Conservation (phyloP, 352 stramenopile genomes). For the Globisporangium recalcitrans region DNA sequence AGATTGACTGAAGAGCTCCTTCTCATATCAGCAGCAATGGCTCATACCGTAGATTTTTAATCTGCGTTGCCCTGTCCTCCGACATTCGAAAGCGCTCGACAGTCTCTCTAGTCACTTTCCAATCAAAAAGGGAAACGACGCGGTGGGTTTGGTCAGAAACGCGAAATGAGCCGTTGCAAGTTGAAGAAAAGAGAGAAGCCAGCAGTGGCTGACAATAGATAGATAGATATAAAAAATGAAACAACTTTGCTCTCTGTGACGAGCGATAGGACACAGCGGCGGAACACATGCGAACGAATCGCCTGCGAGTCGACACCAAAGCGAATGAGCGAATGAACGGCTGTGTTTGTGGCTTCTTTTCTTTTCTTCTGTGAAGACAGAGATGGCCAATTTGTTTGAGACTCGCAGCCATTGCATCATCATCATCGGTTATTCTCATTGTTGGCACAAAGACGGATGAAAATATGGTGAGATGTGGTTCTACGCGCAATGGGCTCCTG, state of each 20-base stretch:
- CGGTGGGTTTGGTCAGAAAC: not conserved
- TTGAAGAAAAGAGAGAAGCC: conserved; percentile 1
- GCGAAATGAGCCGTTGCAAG: conserved; percentile 1
- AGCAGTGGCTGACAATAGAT: not conserved
- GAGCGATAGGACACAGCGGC: no score
- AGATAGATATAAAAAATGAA: not conserved
- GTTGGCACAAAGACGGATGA: no score
- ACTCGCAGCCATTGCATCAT: no score
- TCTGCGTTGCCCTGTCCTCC: not conserved
- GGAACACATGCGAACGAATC: not conserved
- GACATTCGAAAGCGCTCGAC: not conserved
- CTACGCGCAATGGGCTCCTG: no score
- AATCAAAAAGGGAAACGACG: not conserved
- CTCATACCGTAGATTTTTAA: not conserved
- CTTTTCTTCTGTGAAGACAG: no score
- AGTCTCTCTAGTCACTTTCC: not conserved
- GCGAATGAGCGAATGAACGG: not conserved
- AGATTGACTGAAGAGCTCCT: no score
- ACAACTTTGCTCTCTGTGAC: conserved; percentile 4
- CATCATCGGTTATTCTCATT: no score
- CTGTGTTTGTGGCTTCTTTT: not conserved
- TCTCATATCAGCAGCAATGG: no score
- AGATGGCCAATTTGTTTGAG: no score
- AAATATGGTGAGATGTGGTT: no score
- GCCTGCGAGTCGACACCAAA: not conserved